Conservation (phyloP, 768 basidiomycete genomes). For the Cytidiella melzeri region DNA sequence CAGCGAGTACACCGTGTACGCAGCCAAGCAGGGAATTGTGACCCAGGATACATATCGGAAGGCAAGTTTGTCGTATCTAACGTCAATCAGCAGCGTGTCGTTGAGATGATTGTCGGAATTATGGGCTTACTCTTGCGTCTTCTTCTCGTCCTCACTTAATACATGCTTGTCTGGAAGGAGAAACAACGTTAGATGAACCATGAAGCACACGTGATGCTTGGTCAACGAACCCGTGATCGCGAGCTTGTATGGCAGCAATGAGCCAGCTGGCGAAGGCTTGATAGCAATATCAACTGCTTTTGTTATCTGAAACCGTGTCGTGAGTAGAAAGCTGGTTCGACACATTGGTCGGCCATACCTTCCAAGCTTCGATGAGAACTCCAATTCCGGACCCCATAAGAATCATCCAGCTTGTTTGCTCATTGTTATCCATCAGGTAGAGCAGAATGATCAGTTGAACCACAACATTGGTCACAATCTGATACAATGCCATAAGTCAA, state of each 20-base stretch:
- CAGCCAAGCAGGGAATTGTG: constrained; percentile 73
- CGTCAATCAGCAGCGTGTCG: neutral
- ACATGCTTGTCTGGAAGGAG: constrained; percentile 91
- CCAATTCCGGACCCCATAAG: constrained; percentile 81
- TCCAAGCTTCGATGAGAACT: constrained; percentile 89
- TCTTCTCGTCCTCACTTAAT: constrained; percentile 94
- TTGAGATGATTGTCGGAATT: neutral
- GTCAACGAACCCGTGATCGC: constrained; percentile 67
- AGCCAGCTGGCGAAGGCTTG: constrained; percentile 53
- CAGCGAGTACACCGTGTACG: constrained; percentile 75
- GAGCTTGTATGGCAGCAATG: constrained; percentile 70
- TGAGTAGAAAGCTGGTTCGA: neutral
- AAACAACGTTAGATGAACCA: constrained; percentile 8
- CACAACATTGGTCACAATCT: constrained; percentile 90
- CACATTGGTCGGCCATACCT: constrained; percentile 40
- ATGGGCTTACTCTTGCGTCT: constrained; percentile 84
- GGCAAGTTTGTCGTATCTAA: constrained; percentile 83
- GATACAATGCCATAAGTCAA: constrained; percentile 7
- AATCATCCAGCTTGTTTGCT: constrained; percentile 98
- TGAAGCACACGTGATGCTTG: constrained; percentile 4
- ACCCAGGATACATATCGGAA: constrained; percentile 94
- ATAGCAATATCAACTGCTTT: constrained; percentile 87
- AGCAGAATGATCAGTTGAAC: constrained; percentile 87
- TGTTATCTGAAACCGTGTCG: constrained; percentile 52
- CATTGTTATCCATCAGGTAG: constrained; percentile 92